phyloP scores from a whole-genome alignment of 306 rosid species.

The Fragaria iinumae region DNA sequence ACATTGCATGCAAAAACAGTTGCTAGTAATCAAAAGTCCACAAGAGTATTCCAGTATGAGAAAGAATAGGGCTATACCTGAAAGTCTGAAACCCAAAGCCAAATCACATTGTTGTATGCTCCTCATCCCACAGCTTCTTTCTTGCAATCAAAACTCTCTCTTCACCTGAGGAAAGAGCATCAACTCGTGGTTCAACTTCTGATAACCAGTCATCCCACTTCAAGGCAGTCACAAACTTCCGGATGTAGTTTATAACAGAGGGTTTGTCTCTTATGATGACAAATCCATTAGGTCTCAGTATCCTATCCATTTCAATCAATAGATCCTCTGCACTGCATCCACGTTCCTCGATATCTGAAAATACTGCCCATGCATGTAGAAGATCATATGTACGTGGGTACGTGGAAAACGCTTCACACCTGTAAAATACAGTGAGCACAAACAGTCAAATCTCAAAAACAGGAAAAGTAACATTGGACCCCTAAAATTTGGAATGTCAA shows the following conservation, averaged over 20 bases:
- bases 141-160: slow-evolving; percentile 61
- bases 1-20: background rate
- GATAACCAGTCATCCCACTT: slow-evolving; percentile 67
- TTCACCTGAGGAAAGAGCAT: slow-evolving; percentile 47
- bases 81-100: slow-evolving; percentile 19
- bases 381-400: slow-evolving; percentile 68
- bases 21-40: background rate
- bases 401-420: slow-evolving; percentile 73
- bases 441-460: background rate
- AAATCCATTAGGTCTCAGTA: slow-evolving; percentile 57
- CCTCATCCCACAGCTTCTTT: slow-evolving; percentile 46
- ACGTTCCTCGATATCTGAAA: slow-evolving; percentile 46
- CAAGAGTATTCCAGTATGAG: background rate
- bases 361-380: slow-evolving; percentile 61
- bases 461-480: background rate
- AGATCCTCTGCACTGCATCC: slow-evolving; percentile 56
- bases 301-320: slow-evolving; percentile 61
- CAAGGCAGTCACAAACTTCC: slow-evolving; percentile 43
- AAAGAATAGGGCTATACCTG: slow-evolving; percentile 19
- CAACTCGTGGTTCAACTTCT: slow-evolving; percentile 50
- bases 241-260: slow-evolving; percentile 40
- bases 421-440: slow-evolving; percentile 10
- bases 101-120: slow-evolving; percentile 24
- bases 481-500: background rate
- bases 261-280: slow-evolving; percentile 60